Evolutionary conservation across 768 basidiomycete species (phyloP).

Genomic region (Ramaria sp.): DNA sequence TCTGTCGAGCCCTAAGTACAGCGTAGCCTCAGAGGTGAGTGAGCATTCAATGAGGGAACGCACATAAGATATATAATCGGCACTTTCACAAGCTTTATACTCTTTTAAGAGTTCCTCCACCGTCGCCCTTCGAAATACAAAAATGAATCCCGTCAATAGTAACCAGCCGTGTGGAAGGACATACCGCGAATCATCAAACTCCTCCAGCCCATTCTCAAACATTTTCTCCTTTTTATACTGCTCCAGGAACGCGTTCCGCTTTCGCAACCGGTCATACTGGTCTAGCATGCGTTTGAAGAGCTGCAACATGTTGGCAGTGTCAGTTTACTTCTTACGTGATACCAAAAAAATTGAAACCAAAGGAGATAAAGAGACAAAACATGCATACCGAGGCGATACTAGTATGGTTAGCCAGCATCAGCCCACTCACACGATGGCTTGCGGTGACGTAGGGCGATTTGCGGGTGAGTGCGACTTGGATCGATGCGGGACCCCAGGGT

Average conservation of each 20-base stretch:
- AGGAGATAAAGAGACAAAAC: neutral
- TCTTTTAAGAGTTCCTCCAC: constrained; percentile 85
- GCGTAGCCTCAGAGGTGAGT: too few relatives aligned
- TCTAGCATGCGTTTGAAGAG: constrained; percentile 93
- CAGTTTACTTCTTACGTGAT: neutral
- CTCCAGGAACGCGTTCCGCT: constrained; percentile 89
- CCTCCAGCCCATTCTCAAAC: constrained; percentile 87
- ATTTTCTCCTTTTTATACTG: constrained; percentile 97
- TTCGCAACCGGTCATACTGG: constrained; percentile 82
- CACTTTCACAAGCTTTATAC: constrained; percentile 92
- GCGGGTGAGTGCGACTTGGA: constrained; percentile 92
- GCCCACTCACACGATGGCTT: constrained; percentile 89
- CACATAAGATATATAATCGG: constrained; percentile 87
- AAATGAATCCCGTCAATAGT: neutral
- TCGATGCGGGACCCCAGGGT: constrained; percentile 98
- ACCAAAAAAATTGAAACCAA: neutral
- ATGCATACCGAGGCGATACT: constrained; percentile 82
- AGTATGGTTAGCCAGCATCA: constrained; percentile 99
- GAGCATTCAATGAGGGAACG: constrained; percentile 18
- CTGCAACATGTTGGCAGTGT: constrained; percentile 29
- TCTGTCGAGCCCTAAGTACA: constrained; percentile 1
- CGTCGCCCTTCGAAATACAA: constrained; percentile 46
- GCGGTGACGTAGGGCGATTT: constrained; percentile 81
- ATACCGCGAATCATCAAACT: constrained; percentile 96
- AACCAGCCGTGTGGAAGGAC: constrained; percentile 10